Conservation (phyloP, 805 yeast genomes). For the Kodamaea kakaduensis region DNA sequence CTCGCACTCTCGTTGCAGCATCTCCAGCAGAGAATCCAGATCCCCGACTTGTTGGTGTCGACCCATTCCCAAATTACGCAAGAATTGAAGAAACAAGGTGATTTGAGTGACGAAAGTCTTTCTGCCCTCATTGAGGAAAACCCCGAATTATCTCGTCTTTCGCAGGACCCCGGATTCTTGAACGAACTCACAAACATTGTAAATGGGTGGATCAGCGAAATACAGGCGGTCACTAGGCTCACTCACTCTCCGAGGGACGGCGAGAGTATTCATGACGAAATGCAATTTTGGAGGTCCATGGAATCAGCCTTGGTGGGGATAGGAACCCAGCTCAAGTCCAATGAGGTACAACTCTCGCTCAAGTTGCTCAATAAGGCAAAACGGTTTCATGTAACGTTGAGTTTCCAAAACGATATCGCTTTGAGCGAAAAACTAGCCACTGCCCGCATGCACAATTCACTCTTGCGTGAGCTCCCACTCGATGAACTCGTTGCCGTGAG, state of each 20-base stretch:
- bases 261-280: conserved; percentile 54
- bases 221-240: conserved; percentile 53
- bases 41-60: conserved; percentile 56
- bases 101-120: conserved; percentile 15
- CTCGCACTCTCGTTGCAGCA: conserved; percentile 63
- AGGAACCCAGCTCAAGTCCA: conserved; percentile 52
- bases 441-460: conserved; percentile 54
- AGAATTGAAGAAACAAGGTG: conserved; percentile 12
- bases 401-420: conserved; percentile 69
- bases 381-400: conserved; percentile 74
- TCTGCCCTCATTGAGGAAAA: conserved; percentile 28
- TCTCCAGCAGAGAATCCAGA: conserved; percentile 60
- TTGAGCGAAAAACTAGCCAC: conserved; percentile 49
- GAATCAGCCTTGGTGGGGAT: conserved; percentile 56
- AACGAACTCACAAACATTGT: conserved; percentile 68
- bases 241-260: conserved; percentile 54
- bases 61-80: conserved; percentile 47
- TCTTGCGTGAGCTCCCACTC: conserved; percentile 70
- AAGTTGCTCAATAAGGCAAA: conserved; percentile 64
- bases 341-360: conserved; percentile 54
- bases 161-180: conserved; percentile 52
- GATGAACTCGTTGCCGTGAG: conserved; percentile 40
- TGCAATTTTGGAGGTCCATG: conserved; percentile 73
- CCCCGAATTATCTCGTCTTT: conserved; percentile 11
- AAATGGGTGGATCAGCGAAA: conserved; percentile 68